Percentiles rank a stretch among this genome's conserved stretches.
Conservation (phyloP, 23 red algal genomes). For the Gracilariopsis chorda region DNA sequence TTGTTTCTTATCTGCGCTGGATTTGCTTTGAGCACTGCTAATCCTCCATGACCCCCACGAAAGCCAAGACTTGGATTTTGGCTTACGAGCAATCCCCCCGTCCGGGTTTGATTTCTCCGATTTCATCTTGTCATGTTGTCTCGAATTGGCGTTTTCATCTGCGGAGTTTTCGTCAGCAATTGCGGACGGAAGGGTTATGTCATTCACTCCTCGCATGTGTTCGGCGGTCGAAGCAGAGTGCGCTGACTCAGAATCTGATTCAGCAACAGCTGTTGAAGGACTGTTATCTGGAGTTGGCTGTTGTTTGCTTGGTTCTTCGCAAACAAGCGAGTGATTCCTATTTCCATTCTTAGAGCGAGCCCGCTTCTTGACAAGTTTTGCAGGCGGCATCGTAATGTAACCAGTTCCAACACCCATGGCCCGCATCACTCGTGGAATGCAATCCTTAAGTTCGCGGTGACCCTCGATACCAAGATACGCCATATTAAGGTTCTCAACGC, state of each 20-base stretch:
- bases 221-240: too few species aligned
- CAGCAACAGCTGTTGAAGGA: neutral
- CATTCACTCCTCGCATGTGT: too few species aligned
- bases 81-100: neutral
- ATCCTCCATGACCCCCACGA: slow-evolving; percentile 45
- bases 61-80: slow-evolving; percentile 46
- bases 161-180: neutral
- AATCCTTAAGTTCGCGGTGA: slow-evolving; percentile 85
- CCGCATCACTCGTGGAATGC: slow-evolving; percentile 68
- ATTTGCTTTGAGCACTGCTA: neutral
- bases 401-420: slow-evolving; percentile 87
- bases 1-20: neutral
- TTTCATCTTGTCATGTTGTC: neutral
- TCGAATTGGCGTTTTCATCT: neutral
- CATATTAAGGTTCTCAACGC: slow-evolving; percentile 96
- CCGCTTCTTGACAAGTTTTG: slow-evolving; percentile 33
- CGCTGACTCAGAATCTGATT: neutral
- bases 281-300: neutral
- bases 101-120: neutral
- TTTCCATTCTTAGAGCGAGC: slow-evolving; percentile 21
- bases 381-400: slow-evolving; percentile 87
- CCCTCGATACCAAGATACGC: slow-evolving; percentile 76
- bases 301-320: slow-evolving; percentile 17
- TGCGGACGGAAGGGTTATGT: neutral
- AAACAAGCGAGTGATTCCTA: slow-evolving; percentile 24